Evolutionary conservation across 306 rosid species (phyloP), one percentile per base, ranked within the genome.

Genomic region (peach (Prunus persica)): DNA sequence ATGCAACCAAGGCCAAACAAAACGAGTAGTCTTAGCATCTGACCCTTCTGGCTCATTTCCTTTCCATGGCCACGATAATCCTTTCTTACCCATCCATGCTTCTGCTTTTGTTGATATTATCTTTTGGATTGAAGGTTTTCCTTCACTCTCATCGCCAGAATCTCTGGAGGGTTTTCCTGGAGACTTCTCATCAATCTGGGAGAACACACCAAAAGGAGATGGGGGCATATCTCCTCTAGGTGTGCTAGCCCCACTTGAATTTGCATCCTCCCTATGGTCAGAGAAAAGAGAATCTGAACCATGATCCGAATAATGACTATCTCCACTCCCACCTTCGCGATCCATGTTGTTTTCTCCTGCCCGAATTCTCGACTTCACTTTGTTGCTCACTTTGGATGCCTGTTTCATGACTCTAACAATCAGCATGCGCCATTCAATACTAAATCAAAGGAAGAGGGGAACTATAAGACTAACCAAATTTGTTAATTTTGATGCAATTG

Each of bases 351-450:
- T 88, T 56, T 92, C 98, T 65, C 93, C 88, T 0, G 82, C 82
- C 72, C 91, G 85, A 68, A 96, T 91, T 73, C 80, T 91, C 16
- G 93, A 93, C 87, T 84, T 96, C 12, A 96, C 91, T 89, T 89
- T 96, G 92, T 83, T 91, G 86, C 98, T 87, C 85, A 96, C 89
- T 86, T 86, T 96, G 25, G 96, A 86, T 66, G 99, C 99, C 99
- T 96, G 90, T 87, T 77, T 82, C 15, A 79, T 25, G 71, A 61
- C 78, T 80, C 76, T 34, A 75, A 84, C 68, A 63, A 83, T 89
- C 86, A 90, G 82, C 69, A 79, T 30, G 88, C 38, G 54, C 61
- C 65, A 77, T 16, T 60, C 50, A 24, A 90, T 27, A 84, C 61
- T 24, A 82, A 86, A 81, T 74, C 67, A 80, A 47, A 77, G 47